These are phyloP conservation scores for Sclerotinia spermophila DNA, from an alignment of 2,329 filamentous ascomycete species.

Conservation along the genomic window DNA sequence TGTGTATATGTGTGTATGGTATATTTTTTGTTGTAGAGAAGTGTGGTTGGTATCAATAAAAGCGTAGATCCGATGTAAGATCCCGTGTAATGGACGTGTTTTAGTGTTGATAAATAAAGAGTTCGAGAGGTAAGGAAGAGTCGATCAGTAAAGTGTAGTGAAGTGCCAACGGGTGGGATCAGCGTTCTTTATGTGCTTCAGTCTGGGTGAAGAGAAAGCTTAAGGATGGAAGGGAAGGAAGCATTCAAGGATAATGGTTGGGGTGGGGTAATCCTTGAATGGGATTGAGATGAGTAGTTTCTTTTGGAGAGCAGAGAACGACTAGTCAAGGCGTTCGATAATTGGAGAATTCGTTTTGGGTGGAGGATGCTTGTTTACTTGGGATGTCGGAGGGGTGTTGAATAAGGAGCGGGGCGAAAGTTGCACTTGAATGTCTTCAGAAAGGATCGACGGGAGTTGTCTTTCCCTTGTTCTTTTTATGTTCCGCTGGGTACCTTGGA, in stretches of 20 bases:
- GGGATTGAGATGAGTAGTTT: slow-evolving; percentile 15
- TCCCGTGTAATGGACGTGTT: slow-evolving; percentile 27
- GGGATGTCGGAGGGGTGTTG: slow-evolving; percentile 9
- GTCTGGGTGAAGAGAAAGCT: slow-evolving; percentile 22
- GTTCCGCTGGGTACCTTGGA: slow-evolving; percentile 21
- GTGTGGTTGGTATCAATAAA: slow-evolving; percentile 23
- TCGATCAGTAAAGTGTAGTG: slow-evolving; percentile 27
- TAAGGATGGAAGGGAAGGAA: slow-evolving; percentile 19
- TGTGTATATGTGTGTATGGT: neutral
- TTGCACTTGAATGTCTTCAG: slow-evolving; percentile 27
- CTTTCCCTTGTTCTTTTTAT: slow-evolving; percentile 19
- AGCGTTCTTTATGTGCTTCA: slow-evolving; percentile 37
- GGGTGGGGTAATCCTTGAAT: slow-evolving; percentile 17
- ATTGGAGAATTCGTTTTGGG: slow-evolving; percentile 24
- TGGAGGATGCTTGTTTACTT: slow-evolving; percentile 18
- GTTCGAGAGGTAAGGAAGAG: slow-evolving; percentile 27
- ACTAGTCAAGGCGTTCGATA: slow-evolving; percentile 18
- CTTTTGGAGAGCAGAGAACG: slow-evolving; percentile 6
- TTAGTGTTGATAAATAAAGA: slow-evolving; percentile 1
- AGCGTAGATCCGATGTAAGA: slow-evolving; percentile 36
- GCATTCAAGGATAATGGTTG: slow-evolving; percentile 29
- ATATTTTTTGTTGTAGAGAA: slow-evolving; percentile 13
- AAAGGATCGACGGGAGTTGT: slow-evolving; percentile 29
- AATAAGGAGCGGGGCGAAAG: slow-evolving; percentile 22
- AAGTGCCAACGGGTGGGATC: slow-evolving; percentile 31